Percentiles rank a stretch among this genome's conserved stretches.
phyloP scores from a whole-genome alignment of 2,329 filamentous ascomycete species.

The Pseudogymnoascus sp. region DNA sequence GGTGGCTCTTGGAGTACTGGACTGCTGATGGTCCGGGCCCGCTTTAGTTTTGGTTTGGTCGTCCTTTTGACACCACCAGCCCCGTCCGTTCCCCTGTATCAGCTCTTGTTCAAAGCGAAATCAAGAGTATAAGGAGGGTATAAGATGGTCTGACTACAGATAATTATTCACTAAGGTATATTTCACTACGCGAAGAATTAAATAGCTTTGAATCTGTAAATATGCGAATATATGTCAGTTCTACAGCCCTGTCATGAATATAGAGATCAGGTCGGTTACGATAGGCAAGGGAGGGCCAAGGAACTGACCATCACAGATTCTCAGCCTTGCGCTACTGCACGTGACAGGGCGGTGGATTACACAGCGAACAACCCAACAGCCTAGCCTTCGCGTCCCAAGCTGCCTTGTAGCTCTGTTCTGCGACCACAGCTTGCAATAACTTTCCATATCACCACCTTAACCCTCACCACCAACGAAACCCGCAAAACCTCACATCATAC shows the following conservation, averaged over 20 bases:
- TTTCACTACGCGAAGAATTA: background rate
- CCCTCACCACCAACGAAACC: background rate
- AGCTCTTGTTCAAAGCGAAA: background rate
- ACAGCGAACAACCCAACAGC: constrained; percentile 2
- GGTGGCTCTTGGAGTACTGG: constrained; percentile 2
- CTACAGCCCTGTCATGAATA: background rate
- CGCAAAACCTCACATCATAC: background rate
- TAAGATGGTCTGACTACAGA: background rate
- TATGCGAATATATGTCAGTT: background rate
- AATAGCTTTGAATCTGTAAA: background rate
- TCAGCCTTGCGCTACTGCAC: constrained; percentile 8
- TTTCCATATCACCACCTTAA: constrained; percentile 1
- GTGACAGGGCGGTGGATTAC: constrained; percentile 9
- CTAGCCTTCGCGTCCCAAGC: constrained; percentile 9
- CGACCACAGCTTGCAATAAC: background rate
- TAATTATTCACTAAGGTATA: background rate
- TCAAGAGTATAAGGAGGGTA: background rate
- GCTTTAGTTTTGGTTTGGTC: constrained; percentile 3
- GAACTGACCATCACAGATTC: background rate
- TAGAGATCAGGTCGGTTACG: background rate
- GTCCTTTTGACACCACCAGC: background rate
- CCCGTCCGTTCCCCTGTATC: background rate
- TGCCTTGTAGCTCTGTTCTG: constrained; percentile 11
- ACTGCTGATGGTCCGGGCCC: constrained; percentile 3
- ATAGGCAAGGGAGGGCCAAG: background rate